phyloP scores from a whole-genome alignment of 805 yeast genomes.

The Candida oleophila region DNA sequence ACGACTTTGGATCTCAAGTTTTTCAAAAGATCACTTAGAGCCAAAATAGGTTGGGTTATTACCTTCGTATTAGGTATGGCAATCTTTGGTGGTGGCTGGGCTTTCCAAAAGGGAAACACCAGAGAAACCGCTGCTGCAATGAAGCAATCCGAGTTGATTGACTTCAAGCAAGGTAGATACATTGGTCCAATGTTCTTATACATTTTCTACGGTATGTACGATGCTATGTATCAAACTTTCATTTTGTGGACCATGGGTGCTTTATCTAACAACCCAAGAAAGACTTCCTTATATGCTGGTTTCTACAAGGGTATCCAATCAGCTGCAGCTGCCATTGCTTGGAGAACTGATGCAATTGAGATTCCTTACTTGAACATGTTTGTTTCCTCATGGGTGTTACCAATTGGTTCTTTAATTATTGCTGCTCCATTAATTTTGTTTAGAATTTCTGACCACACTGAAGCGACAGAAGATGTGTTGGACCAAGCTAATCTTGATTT shows the following conservation, averaged over 20 bases:
- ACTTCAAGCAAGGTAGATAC: constrained; percentile 46
- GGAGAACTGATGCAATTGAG: constrained; percentile 52
- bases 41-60: constrained; percentile 43
- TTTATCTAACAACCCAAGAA: constrained; percentile 55
- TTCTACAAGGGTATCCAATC: constrained; percentile 64
- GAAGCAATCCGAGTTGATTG: constrained; percentile 24
- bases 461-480: constrained; percentile 29
- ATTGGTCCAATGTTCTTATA: constrained; percentile 62
- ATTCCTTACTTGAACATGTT: constrained; percentile 41
- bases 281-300: constrained; percentile 56
- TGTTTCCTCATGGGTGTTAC: constrained; percentile 52
- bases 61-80: constrained; percentile 41
- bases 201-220: constrained; percentile 60
- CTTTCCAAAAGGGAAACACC: constrained; percentile 43
- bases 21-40: constrained; percentile 45
- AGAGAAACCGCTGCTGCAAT: constrained; percentile 30
- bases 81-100: constrained; percentile 61
- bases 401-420: constrained; percentile 46
- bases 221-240: constrained; percentile 60
- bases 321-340: constrained; percentile 61
- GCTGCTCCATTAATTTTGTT: constrained; percentile 47
- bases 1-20: constrained; percentile 43
- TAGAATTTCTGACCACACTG: constrained; percentile 46
- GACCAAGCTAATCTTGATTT: constrained; percentile 24
- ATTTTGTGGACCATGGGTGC: constrained; percentile 61